phyloP scores from a whole-genome alignment of 2,329 filamentous ascomycete species.

The Periconia macrospinosa region DNA sequence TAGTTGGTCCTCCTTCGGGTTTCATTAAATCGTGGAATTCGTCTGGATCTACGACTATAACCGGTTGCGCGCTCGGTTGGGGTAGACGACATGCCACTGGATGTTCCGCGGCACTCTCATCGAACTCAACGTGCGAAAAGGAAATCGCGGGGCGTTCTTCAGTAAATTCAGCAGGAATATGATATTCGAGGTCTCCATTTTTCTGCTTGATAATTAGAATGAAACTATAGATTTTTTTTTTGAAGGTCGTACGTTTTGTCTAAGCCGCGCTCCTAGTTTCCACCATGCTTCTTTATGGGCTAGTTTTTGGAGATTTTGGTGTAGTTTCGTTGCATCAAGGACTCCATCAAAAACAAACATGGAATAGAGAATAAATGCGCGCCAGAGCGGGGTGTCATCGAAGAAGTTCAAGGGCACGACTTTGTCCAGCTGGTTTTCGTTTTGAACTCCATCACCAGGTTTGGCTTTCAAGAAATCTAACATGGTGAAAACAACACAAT shows the following conservation, averaged over 20 bases:
- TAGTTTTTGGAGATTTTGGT: conserved; percentile 2
- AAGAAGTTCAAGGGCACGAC: conserved; percentile 2
- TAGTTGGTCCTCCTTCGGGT: background rate
- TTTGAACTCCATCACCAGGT: too few species aligned
- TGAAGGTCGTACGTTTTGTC: background rate
- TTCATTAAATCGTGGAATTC: background rate
- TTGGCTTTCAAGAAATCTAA: too few species aligned
- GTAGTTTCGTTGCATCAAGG: conserved; percentile 3
- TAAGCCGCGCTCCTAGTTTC: conserved; percentile 6
- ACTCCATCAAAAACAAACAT: conserved; percentile 4
- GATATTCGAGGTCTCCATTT: conserved; percentile 3
- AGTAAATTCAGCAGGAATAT: background rate
- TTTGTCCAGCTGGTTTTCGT: too few species aligned
- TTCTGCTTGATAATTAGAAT: background rate
- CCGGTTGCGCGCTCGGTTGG: background rate
- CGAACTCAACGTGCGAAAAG: conserved; percentile 1
- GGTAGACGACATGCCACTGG: conserved; percentile 1
- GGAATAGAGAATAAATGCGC: conserved; percentile 2
- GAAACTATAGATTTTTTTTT: background rate
- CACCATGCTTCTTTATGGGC: conserved; percentile 3
- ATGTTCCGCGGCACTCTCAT: background rate
- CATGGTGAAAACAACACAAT: too few species aligned
- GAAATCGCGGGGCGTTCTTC: conserved; percentile 1
- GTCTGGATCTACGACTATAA: conserved; percentile 2
- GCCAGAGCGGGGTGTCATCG: conserved; percentile 3